Evolutionary conservation across 129 eudicot genomes (phyloP).

Genomic region (Glebionis coronaria): DNA sequence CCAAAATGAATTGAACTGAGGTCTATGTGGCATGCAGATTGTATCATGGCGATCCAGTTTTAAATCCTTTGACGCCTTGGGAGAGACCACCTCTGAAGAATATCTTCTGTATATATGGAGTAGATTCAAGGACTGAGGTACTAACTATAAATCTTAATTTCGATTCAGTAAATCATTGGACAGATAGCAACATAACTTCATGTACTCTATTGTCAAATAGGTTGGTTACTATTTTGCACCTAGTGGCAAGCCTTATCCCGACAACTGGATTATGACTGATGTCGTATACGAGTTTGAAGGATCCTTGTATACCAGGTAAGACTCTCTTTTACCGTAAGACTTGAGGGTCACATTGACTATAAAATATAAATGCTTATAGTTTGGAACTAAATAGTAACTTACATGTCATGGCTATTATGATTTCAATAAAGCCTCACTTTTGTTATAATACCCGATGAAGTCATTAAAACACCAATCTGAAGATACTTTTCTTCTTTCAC

Average conservation of each 20-base stretch:
- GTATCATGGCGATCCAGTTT: constrained; percentile 80
- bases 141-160: constrained; percentile 6
- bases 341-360: constrained; percentile 4
- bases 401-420: background rate
- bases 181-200: constrained; percentile 16
- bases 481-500: constrained; percentile 2
- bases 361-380: constrained; percentile 4
- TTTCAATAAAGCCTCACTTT: background rate
- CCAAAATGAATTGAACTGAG: constrained; percentile 1
- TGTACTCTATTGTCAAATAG: constrained; percentile 37
- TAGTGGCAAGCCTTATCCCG: constrained; percentile 98
- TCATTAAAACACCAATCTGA: background rate
- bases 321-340: constrained; percentile 14
- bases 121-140: constrained; percentile 90
- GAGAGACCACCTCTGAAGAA: constrained; percentile 98
- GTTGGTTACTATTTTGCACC: constrained; percentile 99
- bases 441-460: background rate
- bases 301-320: constrained; percentile 78
- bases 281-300: constrained; percentile 89
- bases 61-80: constrained; percentile 98
- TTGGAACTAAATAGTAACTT: background rate
- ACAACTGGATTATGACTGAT: constrained; percentile 96
- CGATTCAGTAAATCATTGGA: background rate
- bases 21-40: constrained; percentile 47
- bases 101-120: constrained; percentile 89